Evolutionary conservation across 768 basidiomycete species (phyloP).

Genomic region (Chalciporus pseudorubinellus): DNA sequence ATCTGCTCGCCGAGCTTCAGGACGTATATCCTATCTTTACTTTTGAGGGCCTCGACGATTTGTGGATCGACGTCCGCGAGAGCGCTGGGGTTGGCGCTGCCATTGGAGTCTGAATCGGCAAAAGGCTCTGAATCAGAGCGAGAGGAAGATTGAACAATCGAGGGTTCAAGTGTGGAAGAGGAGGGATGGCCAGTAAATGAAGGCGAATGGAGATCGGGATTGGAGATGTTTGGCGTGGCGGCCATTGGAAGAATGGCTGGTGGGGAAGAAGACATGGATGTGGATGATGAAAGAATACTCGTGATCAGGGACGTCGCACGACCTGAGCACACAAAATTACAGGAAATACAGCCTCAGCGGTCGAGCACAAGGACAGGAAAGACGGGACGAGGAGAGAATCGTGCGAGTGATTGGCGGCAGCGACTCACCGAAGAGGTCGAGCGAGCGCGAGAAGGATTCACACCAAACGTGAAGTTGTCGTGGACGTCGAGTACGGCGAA

Average conservation of each 20-base stretch:
- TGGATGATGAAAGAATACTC: constrained; percentile 9
- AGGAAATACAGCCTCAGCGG: constrained; percentile 12
- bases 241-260: constrained; percentile 11
- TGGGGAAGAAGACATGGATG: constrained; percentile 14
- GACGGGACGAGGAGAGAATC: not conserved
- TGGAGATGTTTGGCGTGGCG: constrained; percentile 9
- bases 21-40: constrained; percentile 86
- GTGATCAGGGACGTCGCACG: constrained; percentile 9
- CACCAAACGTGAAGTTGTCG: constrained; percentile 7
- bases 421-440: constrained; percentile 14
- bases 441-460: not conserved
- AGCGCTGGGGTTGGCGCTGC: constrained; percentile 20
- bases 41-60: constrained; percentile 81
- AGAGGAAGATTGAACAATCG: constrained; percentile 13
- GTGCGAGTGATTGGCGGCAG: not conserved
- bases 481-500: constrained; percentile 13
- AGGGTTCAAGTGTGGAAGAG: constrained; percentile 16
- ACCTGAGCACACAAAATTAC: constrained; percentile 3
- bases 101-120: constrained; percentile 28
- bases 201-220: constrained; percentile 12
- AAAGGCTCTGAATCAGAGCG: constrained; percentile 30
- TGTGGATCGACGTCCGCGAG: constrained; percentile 64
- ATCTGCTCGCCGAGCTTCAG: constrained; percentile 86
- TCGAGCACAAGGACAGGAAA: constrained; percentile 2
- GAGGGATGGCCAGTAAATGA: constrained; percentile 6